Conservation (phyloP, 176 grass and related monocot genomes). For the Rhynchospora tenuis region DNA sequence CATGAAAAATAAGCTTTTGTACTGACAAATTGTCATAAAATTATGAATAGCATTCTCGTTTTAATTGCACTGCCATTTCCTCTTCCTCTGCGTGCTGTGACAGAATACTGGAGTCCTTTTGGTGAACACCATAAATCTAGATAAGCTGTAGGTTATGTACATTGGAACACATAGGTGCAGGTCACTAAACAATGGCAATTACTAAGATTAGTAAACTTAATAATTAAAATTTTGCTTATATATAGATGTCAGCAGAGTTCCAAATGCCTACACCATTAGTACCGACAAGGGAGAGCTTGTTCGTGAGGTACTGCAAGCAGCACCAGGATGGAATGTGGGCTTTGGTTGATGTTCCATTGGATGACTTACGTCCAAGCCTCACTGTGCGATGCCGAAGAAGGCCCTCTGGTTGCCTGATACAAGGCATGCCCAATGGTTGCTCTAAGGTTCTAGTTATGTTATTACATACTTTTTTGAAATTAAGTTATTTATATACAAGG, state of each 20-base stretch:
- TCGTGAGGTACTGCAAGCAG: conserved; percentile 87
- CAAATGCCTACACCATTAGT: conserved; percentile 61
- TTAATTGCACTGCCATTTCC: not conserved
- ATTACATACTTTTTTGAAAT: not conserved
- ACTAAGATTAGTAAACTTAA: not conserved
- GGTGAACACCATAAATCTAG: not conserved
- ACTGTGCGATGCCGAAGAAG: conserved; percentile 24
- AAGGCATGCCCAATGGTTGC: conserved; percentile 61
- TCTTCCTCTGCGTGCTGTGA: not conserved
- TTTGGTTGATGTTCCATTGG: conserved; percentile 67
- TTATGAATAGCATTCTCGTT: not conserved
- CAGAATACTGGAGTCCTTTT: not conserved
- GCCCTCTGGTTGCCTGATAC: conserved; percentile 69
- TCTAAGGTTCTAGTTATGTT: conserved; percentile 32
- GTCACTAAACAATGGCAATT: not conserved
- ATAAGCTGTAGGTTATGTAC: not conserved
- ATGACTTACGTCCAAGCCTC: conserved; percentile 20
- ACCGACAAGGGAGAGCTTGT: conserved; percentile 52
- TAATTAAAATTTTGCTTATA: not conserved
- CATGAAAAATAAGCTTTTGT: not conserved
- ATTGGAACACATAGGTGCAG: not conserved
- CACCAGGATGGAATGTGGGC: conserved; percentile 52
- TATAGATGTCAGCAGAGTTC: conserved; percentile 78
- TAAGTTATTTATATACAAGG: not conserved
- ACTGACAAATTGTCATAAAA: not conserved